These are phyloP conservation scores for Pseudogymnoascus sp. DNA, from an alignment of 2,329 filamentous ascomycete species.

Conservation along the genomic window DNA sequence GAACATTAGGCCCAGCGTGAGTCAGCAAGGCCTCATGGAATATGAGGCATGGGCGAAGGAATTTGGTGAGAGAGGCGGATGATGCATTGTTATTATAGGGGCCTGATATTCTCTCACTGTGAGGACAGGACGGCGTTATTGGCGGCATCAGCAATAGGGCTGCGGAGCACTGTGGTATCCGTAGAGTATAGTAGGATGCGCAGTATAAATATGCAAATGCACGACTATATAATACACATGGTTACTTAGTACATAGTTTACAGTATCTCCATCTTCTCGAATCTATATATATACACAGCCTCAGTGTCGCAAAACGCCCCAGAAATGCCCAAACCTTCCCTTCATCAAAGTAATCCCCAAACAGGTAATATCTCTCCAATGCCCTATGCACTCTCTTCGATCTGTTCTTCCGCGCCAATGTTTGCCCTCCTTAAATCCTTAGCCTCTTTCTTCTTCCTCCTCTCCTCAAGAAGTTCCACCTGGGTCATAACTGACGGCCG, in stretches of 20 bases:
- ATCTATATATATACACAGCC: background rate
- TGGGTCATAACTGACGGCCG: slow-evolving; percentile 58
- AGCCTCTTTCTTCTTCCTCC: slow-evolving; percentile 44
- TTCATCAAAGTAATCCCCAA: background rate
- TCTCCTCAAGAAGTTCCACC: slow-evolving; percentile 50
- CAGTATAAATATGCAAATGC: slow-evolving; percentile 4
- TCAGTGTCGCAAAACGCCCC: background rate
- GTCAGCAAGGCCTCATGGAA: slow-evolving; percentile 71
- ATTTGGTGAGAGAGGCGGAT: slow-evolving; percentile 87
- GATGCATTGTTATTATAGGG: slow-evolving; percentile 18
- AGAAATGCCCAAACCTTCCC: background rate
- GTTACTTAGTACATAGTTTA: slow-evolving; percentile 6
- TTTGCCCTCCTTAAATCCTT: slow-evolving; percentile 48
- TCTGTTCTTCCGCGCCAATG: slow-evolving; percentile 21
- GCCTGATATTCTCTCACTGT: background rate
- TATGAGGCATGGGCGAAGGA: slow-evolving; percentile 93
- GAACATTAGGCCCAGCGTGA: slow-evolving; percentile 85
- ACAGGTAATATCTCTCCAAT: background rate
- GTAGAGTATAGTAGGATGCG: slow-evolving; percentile 6
- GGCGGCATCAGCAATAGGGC: background rate
- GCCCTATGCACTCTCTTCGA: slow-evolving; percentile 15
- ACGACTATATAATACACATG: slow-evolving; percentile 5
- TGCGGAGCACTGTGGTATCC: background rate
- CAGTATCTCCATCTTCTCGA: background rate
- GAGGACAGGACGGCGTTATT: background rate